Percentiles rank a stretch among this genome's conserved stretches.
These are phyloP conservation scores for Apiospora malaysiana DNA, from an alignment of 2,329 filamentous ascomycete species.

Conservation along the genomic window DNA sequence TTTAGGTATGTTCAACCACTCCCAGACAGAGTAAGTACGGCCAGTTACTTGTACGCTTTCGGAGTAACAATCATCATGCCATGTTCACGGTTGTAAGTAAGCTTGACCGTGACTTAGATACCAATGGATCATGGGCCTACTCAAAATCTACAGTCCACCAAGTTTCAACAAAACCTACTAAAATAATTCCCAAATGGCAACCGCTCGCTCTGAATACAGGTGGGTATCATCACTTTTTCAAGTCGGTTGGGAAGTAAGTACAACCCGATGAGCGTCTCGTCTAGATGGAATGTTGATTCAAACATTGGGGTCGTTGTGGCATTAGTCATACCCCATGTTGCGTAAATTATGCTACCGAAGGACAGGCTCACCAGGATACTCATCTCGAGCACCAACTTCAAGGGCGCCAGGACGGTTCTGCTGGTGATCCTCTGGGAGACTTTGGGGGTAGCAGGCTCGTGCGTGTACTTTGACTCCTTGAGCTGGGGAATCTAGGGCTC, in stretches of 20 bases:
- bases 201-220: too few species aligned
- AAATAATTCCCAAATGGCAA: too few species aligned
- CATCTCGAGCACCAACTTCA: conserved; percentile 46
- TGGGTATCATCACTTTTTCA: background rate
- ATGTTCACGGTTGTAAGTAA: too few species aligned
- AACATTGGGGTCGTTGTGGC: conserved; percentile 43
- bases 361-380: conserved; percentile 45
- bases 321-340: conserved; percentile 49
- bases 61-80: too few species aligned
- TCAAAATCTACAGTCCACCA: too few species aligned
- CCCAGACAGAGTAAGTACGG: too few species aligned
- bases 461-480: conserved; percentile 9
- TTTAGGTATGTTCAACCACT: too few species aligned
- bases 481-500: conserved; percentile 26
- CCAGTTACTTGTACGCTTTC: too few species aligned
- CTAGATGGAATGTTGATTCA: conserved; percentile 27
- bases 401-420: conserved; percentile 42
- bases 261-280: conserved; percentile 23
- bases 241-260: conserved; percentile 20
- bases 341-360: conserved; percentile 36
- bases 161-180: too few species aligned
- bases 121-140: too few species aligned
- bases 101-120: too few species aligned
- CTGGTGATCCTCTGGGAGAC: conserved; percentile 33
- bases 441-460: conserved; percentile 23